Conservation (phyloP, 2,329 filamentous ascomycete species). For the Aspergillus transmontanensis region DNA sequence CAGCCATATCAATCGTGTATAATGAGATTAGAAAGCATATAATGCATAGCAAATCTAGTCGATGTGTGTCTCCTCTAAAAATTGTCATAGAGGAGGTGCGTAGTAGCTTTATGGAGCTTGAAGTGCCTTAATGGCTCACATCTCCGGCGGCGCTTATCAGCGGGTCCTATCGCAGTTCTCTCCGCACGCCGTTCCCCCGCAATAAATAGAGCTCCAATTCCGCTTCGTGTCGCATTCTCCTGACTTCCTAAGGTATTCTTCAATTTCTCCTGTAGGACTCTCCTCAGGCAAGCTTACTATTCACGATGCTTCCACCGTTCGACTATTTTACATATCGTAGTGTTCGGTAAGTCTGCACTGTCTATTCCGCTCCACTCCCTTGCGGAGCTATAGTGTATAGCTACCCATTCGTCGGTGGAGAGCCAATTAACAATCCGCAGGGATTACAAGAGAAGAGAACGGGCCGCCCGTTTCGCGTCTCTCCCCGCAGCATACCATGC, state of each 20-base stretch:
- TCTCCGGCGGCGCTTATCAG: conserved; percentile 21
- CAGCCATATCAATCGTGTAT: background rate
- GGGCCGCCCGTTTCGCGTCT: conserved; percentile 67
- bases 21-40: background rate
- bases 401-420: background rate
- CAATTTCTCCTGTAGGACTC: background rate
- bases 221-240: background rate
- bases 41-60: background rate
- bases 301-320: conserved; percentile 55
- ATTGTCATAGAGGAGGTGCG: background rate
- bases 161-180: conserved; percentile 24
- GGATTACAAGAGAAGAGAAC: conserved; percentile 76
- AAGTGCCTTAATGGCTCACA: background rate
- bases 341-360: conserved; percentile 61
- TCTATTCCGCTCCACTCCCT: background rate
- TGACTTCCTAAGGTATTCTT: conserved; percentile 1
- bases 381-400: background rate
- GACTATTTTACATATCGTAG: conserved; percentile 71
- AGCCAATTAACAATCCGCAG: conserved; percentile 48
- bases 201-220: conserved; percentile 21
- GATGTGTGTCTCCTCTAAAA: background rate
- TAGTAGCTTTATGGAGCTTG: background rate
- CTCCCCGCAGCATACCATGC: conserved; percentile 68
- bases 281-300: background rate
- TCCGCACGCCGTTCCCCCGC: conserved; percentile 24